Conservation (phyloP, 2,329 filamentous ascomycete species). For the Furcasterigmium furcatum region DNA sequence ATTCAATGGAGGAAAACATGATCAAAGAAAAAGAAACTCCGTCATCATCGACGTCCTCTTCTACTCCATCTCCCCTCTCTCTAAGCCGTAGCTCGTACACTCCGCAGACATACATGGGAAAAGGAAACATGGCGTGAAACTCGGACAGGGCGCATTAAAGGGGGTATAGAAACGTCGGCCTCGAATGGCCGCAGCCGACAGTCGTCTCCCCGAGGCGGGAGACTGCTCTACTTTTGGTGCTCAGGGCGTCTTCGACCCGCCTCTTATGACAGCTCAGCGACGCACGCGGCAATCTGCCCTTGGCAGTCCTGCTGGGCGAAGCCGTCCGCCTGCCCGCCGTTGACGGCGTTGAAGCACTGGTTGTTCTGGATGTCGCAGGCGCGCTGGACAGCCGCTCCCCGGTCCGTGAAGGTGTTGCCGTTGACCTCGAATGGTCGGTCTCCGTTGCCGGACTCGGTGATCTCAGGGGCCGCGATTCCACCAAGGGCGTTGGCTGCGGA, state of each 20-base stretch:
- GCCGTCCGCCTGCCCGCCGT: conserved; percentile 39
- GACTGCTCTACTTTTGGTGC: not conserved
- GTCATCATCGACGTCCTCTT: not conserved
- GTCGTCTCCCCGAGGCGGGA: not conserved
- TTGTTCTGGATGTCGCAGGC: conserved; percentile 64
- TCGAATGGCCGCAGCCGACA: not conserved
- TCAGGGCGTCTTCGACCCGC: not conserved
- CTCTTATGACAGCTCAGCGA: conserved; percentile 25
- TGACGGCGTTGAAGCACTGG: conserved; percentile 53
- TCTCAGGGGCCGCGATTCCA: conserved; percentile 47
- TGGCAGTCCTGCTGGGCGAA: conserved; percentile 49
- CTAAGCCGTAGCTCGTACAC: not conserved
- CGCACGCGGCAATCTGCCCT: conserved; percentile 45
- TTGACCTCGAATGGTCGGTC: conserved; percentile 53
- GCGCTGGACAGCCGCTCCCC: conserved; percentile 53
- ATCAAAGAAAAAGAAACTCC: not conserved
- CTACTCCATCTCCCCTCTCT: not conserved
- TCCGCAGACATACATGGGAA: conserved; percentile 4
- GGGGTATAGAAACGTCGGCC: not conserved
- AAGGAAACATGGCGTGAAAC: not conserved
- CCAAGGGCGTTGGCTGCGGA: conserved; percentile 36
- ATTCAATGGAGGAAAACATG: not conserved
- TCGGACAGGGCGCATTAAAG: not conserved
- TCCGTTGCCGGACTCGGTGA: conserved; percentile 42
- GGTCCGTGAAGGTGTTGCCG: conserved; percentile 54